Evolutionary conservation across 2,329 filamentous ascomycete genomes (phyloP), one percentile per base, ranked within the genome.

Genomic region (Blumeria hordei): DNA sequence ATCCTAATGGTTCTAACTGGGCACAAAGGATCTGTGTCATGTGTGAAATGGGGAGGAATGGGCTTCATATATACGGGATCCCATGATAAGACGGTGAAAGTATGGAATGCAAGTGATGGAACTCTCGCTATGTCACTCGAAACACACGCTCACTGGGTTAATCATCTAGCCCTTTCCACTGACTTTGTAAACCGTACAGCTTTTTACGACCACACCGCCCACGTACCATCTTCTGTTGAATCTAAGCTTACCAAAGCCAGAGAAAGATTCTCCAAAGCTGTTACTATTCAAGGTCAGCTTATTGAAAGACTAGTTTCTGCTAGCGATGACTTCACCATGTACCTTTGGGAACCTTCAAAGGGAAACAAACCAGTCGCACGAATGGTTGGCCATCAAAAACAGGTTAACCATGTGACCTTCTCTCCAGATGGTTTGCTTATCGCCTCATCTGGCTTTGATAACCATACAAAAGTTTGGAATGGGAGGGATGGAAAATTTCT

Each of bases 311-410:
- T 96, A 3, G 85, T 94, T 2, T 93, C 88, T 8, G 92, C 90
- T 2, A 90, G 83, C 60, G 92, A 96, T 65, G 92, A 98, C 67
- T 94, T 88, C 67, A 94, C 88, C 6, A 90, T 98, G 76, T 94
- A 88, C 66, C 75, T 98, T 7, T 98, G 90, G 90, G 85, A 93
- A 57, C 88, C 88, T 0, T 74, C 80, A 9, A 74, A 73, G 45
- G 81, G 82, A 3, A 85, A 74, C 7, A 95, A 96, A 67, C 88
- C 90, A 0, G 72, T 96, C 3, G 83, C 85, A n/a, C 75, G 88
- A 36, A 76, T 96, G 69, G 69, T 87, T n/a, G 92, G 92, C 1
- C 92, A 98, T 64, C 87, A 95, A 67, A 96, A 96, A 69, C 85
- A 90, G 65, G 88, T 96, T 61, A 95, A 96, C 67, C 85, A 95